phyloP scores from a whole-genome alignment of 306 rosid species.

The Prunus padus region DNA sequence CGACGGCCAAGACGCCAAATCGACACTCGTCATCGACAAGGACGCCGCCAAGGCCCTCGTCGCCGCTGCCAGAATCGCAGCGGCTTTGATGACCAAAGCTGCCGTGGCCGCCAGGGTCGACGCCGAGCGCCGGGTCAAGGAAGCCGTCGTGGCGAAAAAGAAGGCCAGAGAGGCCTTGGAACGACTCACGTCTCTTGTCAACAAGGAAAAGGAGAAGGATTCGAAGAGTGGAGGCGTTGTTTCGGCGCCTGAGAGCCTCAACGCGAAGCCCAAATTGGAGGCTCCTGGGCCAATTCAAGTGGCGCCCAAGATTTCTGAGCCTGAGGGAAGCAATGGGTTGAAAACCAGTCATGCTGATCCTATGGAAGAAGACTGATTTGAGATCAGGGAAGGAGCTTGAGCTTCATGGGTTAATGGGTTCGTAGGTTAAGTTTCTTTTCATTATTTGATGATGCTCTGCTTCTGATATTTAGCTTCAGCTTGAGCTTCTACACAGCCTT shows the following conservation, averaged over 20 bases:
- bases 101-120: conserved; percentile 41
- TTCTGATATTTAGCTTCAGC: background rate
- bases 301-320: conserved; percentile 3
- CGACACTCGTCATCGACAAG: background rate
- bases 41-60: conserved; percentile 40
- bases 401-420: background rate
- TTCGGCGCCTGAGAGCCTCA: conserved; percentile 1
- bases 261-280: conserved; percentile 1
- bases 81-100: conserved; percentile 41
- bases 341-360: background rate
- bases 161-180: conserved; percentile 60
- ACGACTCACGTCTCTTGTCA: conserved; percentile 30
- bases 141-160: conserved; percentile 57
- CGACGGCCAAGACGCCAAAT: background rate
- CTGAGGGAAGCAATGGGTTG: conserved; percentile 10
- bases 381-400: background rate
- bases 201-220: conserved; percentile 27
- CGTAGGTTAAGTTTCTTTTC: background rate
- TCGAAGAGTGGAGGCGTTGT: background rate
- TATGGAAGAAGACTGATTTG: conserved; percentile 8
- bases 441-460: background rate
- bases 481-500: background rate
- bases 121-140: conserved; percentile 48
- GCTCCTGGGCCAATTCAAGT: background rate
- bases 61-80: conserved; percentile 53